phyloP scores from a whole-genome alignment of 2,329 filamentous ascomycete genomes.

The Diaporthe amygdali region DNA sequence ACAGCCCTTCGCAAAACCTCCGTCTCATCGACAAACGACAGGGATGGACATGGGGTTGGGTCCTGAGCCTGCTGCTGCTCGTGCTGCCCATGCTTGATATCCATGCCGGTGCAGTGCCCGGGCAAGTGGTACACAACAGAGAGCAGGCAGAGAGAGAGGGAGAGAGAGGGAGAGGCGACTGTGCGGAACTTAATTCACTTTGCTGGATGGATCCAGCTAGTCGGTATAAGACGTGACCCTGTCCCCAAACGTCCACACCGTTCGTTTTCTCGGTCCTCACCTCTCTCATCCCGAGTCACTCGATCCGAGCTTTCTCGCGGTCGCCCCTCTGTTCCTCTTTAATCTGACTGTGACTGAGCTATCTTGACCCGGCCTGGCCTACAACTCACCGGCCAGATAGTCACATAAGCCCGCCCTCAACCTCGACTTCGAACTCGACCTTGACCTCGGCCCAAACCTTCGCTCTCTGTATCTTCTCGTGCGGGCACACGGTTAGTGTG shows the following conservation, averaged over 20 bases:
- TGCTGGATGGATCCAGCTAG: conserved; percentile 6
- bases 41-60: neutral
- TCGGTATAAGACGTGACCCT: neutral
- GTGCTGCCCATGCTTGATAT: neutral
- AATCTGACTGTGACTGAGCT: neutral
- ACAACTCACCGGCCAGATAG: neutral
- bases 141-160: no score
- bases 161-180: neutral
- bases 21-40: neutral
- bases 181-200: neutral
- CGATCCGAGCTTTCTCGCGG: neutral
- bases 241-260: neutral
- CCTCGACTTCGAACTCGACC: neutral
- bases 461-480: neutral
- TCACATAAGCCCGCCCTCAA: neutral
- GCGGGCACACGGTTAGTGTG: neutral
- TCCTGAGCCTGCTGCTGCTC: neutral
- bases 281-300: neutral
- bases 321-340: neutral
- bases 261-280: neutral
- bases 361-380: neutral
- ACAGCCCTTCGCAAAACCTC: neutral
- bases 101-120: neutral
- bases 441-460: neutral
- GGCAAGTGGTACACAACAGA: neutral